Evolutionary conservation across 73 alveolate genomes (phyloP), one percentile per base, ranked within the genome.

Genomic region (Paramecium sexaurelia): DNA sequence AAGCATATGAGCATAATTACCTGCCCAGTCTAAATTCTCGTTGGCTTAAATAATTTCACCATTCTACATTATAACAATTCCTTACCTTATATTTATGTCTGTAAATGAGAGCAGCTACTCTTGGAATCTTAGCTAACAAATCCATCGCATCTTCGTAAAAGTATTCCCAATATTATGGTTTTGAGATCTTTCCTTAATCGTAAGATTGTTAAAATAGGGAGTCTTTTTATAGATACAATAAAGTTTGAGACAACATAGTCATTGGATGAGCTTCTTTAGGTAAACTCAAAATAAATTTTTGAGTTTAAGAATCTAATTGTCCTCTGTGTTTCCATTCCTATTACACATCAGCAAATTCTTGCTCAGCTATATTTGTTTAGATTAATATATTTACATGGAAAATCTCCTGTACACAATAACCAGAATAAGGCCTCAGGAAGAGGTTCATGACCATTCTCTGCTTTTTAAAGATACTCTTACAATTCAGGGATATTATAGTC

Each of bases 371-470:
- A 26, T 6, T 41, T n/a, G n/a, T 78, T 13, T 22, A 7, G 22
- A 20, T 8, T 6, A 40, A 41, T 78, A 5, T 40, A 4, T 11
- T 29, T 78, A 78, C 90, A 87, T 11, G 99, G 99, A 83, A 84
- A 95, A 69, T 95, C 96, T 89, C 99, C 97, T 13, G 99, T 95
- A 68, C 94, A 84, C 40, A 97, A 88, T 24, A 97, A 55, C 99
- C 98, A 95, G 55, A 94, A 91, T 22, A 94, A 93, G 33, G 95
- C 97, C 78, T 96, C 99, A 6, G 99, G 98, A 13, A 95, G 90
- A 8, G 98, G 98, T 83, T 95, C 96, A 22, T 45, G 75, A 10
- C 97, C 96, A 22, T 96, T 96, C n/a, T 57, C 51, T 33, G 93
- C 96, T 43, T 91, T 94, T 11, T 97, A 97, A 26, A 95, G 87